A percentile compares a stretch with the other conserved stretches of the same genome.
These are phyloP conservation scores for Stylosanthes scabra DNA, from an alignment of 331 rosid species.

Conservation along the genomic window DNA sequence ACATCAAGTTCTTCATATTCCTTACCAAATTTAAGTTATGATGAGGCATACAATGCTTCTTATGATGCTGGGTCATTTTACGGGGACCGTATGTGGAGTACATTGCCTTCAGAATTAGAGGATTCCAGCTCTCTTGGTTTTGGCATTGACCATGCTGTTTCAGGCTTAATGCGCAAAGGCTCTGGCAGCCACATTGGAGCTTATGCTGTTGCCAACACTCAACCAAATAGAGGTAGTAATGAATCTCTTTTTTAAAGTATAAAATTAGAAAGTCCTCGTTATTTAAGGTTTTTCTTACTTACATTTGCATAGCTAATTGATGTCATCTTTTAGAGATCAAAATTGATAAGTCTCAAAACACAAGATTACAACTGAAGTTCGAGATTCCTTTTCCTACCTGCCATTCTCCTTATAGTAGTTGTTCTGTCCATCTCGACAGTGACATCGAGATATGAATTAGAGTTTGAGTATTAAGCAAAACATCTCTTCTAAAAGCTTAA, in stretches of 20 bases:
- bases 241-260: constrained; percentile 12
- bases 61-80: constrained; percentile 55
- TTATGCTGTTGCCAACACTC: constrained; percentile 64
- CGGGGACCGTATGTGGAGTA: constrained; percentile 63
- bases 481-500: too few relatives aligned
- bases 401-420: neutral
- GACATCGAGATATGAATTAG: neutral
- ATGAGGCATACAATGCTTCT: constrained; percentile 42
- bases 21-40: constrained; percentile 49
- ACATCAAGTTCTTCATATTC: constrained; percentile 52
- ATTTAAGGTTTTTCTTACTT: constrained; percentile 7
- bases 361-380: constrained; percentile 1
- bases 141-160: constrained; percentile 68
- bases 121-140: constrained; percentile 60
- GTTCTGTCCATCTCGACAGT: neutral
- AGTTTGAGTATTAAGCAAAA: too few relatives aligned
- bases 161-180: constrained; percentile 65
- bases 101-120: constrained; percentile 59
- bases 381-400: constrained; percentile 4
- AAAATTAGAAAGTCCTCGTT: too few relatives aligned
- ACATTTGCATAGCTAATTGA: constrained; percentile 23
- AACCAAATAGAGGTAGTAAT: constrained; percentile 66
- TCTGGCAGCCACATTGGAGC: constrained; percentile 63
- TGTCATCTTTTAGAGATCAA: constrained; percentile 18
- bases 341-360: constrained; percentile 18